These are phyloP conservation scores for Mycena floridula DNA, from an alignment of 768 basidiomycete genomes.

Conservation along the genomic window DNA sequence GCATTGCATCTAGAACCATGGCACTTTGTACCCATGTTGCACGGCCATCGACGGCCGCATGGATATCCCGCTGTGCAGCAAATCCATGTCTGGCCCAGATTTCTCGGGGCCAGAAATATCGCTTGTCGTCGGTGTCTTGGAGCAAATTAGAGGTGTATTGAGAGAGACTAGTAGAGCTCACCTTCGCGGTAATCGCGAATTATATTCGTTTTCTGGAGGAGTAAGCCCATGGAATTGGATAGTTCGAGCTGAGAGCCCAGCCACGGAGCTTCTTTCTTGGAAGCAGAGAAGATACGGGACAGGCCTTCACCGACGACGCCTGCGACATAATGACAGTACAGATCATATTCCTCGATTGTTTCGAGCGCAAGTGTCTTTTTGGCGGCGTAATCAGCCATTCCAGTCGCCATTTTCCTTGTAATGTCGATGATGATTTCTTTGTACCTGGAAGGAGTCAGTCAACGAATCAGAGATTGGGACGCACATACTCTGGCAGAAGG, in stretches of 20 bases:
- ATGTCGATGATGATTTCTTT: constrained; percentile 80
- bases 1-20: constrained; percentile 53
- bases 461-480: neutral
- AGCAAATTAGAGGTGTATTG: neutral
- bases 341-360: constrained; percentile 81
- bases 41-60: constrained; percentile 48
- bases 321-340: constrained; percentile 98
- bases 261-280: constrained; percentile 72
- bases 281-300: constrained; percentile 81
- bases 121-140: constrained; percentile 66
- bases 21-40: constrained; percentile 81
- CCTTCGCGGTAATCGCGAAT: constrained; percentile 93
- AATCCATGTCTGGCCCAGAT: constrained; percentile 82
- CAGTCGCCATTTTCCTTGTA: constrained; percentile 78
- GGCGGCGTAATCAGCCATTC: constrained; percentile 96
- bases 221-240: constrained; percentile 89
- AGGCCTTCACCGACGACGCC: constrained; percentile 96
- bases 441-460: constrained; percentile 38
- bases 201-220: constrained; percentile 98
- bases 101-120: constrained; percentile 93
- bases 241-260: constrained; percentile 79
- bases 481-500: constrained; percentile 55
- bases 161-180: too few species aligned
- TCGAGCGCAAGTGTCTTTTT: constrained; percentile 73
- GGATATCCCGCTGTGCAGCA: constrained; percentile 20